Base-by-base conservation (phyloP, 2,329 filamentous ascomycete species). In the Ophiocordyceps camponoti-saundersi region DNA sequence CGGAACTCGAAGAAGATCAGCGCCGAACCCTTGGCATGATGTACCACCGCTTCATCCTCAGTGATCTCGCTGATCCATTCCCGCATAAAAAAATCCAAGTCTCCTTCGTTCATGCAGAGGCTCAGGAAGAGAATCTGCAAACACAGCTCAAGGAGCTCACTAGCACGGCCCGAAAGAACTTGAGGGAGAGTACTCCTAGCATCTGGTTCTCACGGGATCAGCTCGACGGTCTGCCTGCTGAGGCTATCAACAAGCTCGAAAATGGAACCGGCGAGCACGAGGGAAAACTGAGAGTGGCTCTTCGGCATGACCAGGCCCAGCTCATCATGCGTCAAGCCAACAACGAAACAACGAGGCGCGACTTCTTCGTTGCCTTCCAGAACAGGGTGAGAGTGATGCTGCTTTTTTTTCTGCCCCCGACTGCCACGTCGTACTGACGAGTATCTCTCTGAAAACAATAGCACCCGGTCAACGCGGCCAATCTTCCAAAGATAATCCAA, bases 111-210 rank as follows among this genome's bases (percentile, higher is more conserved):
- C n/a, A n/a, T n/a, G n/a, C n/a, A n/a, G n/a, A n/a, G n/a, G n/a
- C n/a, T n/a, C n/a, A n/a, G n/a, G 90, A 90, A 73, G 90, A 88
- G 69, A 82, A 82, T 62, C 88, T 90, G 65, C 85, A 87, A 73
- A 85, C 86, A 71, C 70, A 83, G 13, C 68, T 92, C 48, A 84
- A 79, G 53, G 75, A 82, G 60, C 74, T 90, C 53, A 72, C 75
- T 57, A 88, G 89, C 49, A 71, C 79, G 48, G 86, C 86, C 63
- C 77, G 83, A 58, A 88, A 87, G 69, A 85, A 82, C 55, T 68
- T 90, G 49, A 89, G 89, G 57, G 85, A 90, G 62, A 85, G 92
- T 65, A 80, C 80, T 55, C 82, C 81, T n/a, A 82, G 80, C 2
- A 65, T 89, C 46, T 92, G 85, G 84, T 82, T 90, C 56, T 83